Conservation (phyloP, 75 land plant species). For the Pinus albicaulis region DNA sequence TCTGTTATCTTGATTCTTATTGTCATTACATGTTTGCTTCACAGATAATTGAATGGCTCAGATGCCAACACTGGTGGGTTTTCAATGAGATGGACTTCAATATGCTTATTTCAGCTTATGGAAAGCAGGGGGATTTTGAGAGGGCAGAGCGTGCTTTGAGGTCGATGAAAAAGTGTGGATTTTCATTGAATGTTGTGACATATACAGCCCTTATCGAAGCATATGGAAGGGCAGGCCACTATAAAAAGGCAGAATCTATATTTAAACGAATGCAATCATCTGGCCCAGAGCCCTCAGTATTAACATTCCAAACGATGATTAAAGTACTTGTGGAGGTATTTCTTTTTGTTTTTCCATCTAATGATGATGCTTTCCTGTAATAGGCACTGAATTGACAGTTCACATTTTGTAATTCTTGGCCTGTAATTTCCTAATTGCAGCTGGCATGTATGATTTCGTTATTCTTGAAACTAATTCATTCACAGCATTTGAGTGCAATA, state of each 20-base stretch:
- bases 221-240: slow-evolving; percentile 74
- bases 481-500: no score
- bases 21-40: background rate
- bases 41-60: slow-evolving; percentile 85
- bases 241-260: slow-evolving; percentile 72
- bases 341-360: background rate
- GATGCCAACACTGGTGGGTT: slow-evolving; percentile 82
- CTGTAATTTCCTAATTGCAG: no score
- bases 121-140: slow-evolving; percentile 72
- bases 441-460: no score
- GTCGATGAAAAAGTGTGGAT: slow-evolving; percentile 68
- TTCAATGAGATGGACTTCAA: slow-evolving; percentile 75
- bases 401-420: background rate
- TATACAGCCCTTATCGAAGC: slow-evolving; percentile 91
- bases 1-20: background rate
- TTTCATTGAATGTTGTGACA: slow-evolving; percentile 62
- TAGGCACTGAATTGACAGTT: background rate
- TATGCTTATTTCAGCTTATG: slow-evolving; percentile 87
- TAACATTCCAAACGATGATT: slow-evolving; percentile 92
- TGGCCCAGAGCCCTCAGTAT: slow-evolving; percentile 86
- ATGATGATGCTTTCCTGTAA: background rate
- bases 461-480: no score
- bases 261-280: slow-evolving; percentile 68
- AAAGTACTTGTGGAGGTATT: slow-evolving; percentile 76
- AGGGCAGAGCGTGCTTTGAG: slow-evolving; percentile 60